Base-by-base conservation (phyloP, 495 filamentous ascomycete species). In the Elasticomyces elasticus region DNA sequence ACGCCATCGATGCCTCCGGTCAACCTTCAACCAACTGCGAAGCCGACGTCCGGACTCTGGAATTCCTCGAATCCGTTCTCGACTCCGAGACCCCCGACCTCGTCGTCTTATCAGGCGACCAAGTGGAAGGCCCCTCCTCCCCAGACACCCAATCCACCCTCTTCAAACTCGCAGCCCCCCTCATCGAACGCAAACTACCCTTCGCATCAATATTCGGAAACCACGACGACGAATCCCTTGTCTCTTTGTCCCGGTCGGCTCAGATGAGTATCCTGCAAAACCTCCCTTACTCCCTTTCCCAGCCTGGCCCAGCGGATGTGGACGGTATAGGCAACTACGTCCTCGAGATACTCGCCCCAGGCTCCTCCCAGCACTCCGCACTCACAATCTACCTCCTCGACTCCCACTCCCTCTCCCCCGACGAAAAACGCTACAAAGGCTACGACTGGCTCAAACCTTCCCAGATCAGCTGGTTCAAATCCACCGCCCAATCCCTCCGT, bases 191-290 rank as follows among this genome's bases (percentile, higher is more conserved):
- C 64, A 85, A 86, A 59, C 85, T 95, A 38, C 94, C 92, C 0
- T 98, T 91, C 62, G 91, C 89, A 33, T 81, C 84, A 44, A 97
- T 98, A 51, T 94, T 96, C 63, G 92, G 92, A 38, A 98, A 98
- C 65, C 92, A 98, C 68, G 92, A 98, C 65, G 89, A 97, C 66
- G 91, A 96, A 74, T 86, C 86, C 15, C 5, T 31, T 11, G 12
- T 23, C 20, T 77, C 88, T 45, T 75, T 95, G 51, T 76, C 80
- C 22, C 84, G 94, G 22, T 69, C 75, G 4, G 79, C 79, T 4
- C 81, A 87, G 57, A 97, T 97, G 91, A 72, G 79, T 5, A 75
- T 98, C 22, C 80, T 92, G 31, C 80, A 94, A 67, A 78, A 81
- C 1, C 76, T 98, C 0, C 94, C 92, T 5, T 97, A 88, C 70